Percentiles rank a stretch among this genome's conserved stretches.
phyloP scores from a whole-genome alignment of 1,139 yeast species.

The Yamadazyma atmosphaerica region DNA sequence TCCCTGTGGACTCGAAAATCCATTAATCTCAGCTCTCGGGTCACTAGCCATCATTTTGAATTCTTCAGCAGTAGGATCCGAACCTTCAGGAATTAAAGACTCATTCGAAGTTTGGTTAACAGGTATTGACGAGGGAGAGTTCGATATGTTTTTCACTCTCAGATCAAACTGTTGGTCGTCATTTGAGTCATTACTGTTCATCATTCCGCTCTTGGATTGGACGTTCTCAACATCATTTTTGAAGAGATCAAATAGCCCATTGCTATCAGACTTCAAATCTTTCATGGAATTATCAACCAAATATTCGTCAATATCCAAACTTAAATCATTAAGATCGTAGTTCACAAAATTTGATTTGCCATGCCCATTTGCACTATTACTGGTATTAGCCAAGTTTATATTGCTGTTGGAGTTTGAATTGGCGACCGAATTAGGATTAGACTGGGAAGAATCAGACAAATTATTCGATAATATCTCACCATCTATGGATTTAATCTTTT shows the following conservation, averaged over 20 bases:
- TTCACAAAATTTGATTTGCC: neutral
- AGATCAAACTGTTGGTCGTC: neutral
- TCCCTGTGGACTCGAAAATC: neutral
- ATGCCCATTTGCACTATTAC: neutral
- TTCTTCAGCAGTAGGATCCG: neutral
- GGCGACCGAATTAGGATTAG: neutral
- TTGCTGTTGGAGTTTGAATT: constrained; percentile 2
- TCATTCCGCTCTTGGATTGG: neutral
- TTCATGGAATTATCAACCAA: constrained; percentile 34
- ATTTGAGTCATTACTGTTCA: neutral
- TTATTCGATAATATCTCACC: neutral
- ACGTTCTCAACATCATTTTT: neutral
- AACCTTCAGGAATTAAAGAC: constrained; percentile 1
- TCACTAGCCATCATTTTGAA: neutral
- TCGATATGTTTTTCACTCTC: neutral
- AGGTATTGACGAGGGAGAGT: constrained; percentile 1
- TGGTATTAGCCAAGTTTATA: neutral
- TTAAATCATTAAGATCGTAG: neutral
- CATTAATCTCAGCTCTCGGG: neutral
- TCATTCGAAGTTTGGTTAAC: constrained; percentile 2
- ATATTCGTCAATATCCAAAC: constrained; percentile 20
- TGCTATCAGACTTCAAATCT: constrained; percentile 27
- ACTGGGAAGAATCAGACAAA: constrained; percentile 2
- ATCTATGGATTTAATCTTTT: constrained; percentile 18
- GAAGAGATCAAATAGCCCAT: constrained; percentile 33